Evolutionary conservation across 192 early-diverging fungal species (phyloP).

Genomic region (Linnemannia exigua): DNA sequence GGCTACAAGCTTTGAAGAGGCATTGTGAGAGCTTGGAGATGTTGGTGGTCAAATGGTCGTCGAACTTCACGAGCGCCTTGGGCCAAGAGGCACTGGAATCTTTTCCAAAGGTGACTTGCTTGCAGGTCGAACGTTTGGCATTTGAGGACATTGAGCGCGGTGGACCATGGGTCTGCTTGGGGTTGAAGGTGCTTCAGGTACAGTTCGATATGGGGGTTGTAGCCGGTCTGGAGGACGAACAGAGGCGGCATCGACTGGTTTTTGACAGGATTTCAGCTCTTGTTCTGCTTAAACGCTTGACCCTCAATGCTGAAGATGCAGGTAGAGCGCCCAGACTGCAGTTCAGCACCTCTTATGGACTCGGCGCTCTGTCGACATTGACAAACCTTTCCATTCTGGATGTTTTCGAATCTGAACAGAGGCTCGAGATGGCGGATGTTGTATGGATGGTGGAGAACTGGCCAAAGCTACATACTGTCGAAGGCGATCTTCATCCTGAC

Average conservation of each 20-base stretch:
- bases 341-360: background rate
- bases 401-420: background rate
- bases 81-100: background rate
- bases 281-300: background rate
- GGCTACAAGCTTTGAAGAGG: background rate
- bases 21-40: background rate
- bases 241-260: background rate
- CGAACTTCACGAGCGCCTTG: background rate
- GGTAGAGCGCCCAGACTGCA: background rate
- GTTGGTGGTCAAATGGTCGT: background rate
- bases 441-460: background rate
- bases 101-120: background rate
- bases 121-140: background rate
- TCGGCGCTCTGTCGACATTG: background rate
- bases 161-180: background rate
- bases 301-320: background rate
- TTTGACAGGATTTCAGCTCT: background rate
- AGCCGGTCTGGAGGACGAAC: background rate
- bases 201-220: background rate
- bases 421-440: background rate
- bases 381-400: background rate
- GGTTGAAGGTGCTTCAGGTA: background rate
- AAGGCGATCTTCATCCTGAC: background rate
- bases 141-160: background rate
- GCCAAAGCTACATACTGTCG: background rate